Evolutionary conservation across 2,329 filamentous ascomycete genomes (phyloP), one percentile per base, ranked within the genome.

Genomic region (Cladorrhinum sp.): DNA sequence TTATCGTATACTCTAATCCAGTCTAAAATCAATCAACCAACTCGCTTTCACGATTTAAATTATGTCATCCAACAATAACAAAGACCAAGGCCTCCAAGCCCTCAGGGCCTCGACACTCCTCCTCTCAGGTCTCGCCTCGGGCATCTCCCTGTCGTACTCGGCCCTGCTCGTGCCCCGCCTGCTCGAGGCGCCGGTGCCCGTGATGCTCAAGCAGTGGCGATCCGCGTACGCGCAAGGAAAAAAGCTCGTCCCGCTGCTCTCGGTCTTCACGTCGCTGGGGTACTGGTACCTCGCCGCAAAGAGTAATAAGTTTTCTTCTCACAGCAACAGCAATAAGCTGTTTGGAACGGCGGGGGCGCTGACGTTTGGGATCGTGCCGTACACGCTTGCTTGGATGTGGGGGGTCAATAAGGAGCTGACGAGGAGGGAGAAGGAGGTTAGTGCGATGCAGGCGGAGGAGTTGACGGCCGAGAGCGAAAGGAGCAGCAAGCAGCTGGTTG

Each of bases 191-290:
- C 85, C 85, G 1, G 77, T 80, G 1, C 79, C 79, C 1, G 72
- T 85, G 10, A 78, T 85, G 62, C 79, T 82, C 29, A 76, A 75
- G 41, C 84, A 87, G 72, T 87, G 83, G 83, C 66, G 71, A 60
- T 74, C 69, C 45, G 70, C 77, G 60, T 81, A 74, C 70, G 67
- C 70, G 18, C 65, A 68, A 2, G 79, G 79, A 55, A 75, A 69
- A 57, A 62, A 66, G n/a, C 57, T 76, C 41, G 75, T 79, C 20
- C 76, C 77, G 0, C 62, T 72, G 1, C 60, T 79, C 8, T 71
- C 77, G 5, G 59, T 78, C n/a, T 24, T 79, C 24, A 74, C 78
- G 3, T 73, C 74, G 1, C 58, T 77, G 1, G 71, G 76, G 2
- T 80, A 79, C 62, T 72, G 72, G 52, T 82, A 74, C 62, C 74